Percentiles rank a stretch among this genome's conserved stretches.
These are phyloP conservation scores for Liquidambar formosana DNA, from an alignment of 164 flowering plant species.

Conservation along the genomic window DNA sequence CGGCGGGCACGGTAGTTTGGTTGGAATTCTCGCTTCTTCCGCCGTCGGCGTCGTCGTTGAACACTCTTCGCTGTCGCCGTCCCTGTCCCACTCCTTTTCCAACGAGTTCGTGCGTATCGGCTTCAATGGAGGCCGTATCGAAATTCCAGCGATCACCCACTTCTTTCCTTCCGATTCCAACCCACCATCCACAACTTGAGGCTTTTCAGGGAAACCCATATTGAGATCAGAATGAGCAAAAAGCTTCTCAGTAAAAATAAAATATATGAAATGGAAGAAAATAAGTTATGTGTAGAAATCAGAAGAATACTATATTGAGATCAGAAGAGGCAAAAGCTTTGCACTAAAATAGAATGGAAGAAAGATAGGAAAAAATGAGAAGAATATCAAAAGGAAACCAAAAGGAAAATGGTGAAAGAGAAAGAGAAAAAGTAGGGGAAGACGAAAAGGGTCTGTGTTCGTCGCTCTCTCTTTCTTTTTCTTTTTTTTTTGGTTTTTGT, in stretches of 20 bases:
- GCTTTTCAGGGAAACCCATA: slow-evolving; percentile 36
- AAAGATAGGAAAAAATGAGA: slow-evolving; percentile 1
- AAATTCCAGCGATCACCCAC: slow-evolving; percentile 44
- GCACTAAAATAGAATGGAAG: background rate
- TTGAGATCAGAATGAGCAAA: background rate
- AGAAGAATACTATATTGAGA: slow-evolving; percentile 5
- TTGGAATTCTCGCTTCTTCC: slow-evolving; percentile 29
- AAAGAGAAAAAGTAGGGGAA: background rate
- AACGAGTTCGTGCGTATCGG: slow-evolving; percentile 25
- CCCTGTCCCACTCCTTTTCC: slow-evolving; percentile 9
- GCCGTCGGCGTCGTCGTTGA: slow-evolving; percentile 37
- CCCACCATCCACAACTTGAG: slow-evolving; percentile 18
- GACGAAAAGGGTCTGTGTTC: background rate
- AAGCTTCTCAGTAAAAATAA: background rate
- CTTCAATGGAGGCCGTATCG: slow-evolving; percentile 39
- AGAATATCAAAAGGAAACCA: slow-evolving; percentile 11
- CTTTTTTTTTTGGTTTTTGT: too few relatives aligned
- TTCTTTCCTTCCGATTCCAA: slow-evolving; percentile 25
- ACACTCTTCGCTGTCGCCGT: slow-evolving; percentile 18
- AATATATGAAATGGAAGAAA: background rate
- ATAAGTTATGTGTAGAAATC: background rate
- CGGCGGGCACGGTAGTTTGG: slow-evolving; percentile 33
- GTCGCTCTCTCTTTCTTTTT: background rate
- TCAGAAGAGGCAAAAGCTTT: background rate
- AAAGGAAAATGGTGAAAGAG: slow-evolving; percentile 16